Evolutionary conservation across 257 asterid species (phyloP).

Genomic region (Fraxinus anomala): DNA sequence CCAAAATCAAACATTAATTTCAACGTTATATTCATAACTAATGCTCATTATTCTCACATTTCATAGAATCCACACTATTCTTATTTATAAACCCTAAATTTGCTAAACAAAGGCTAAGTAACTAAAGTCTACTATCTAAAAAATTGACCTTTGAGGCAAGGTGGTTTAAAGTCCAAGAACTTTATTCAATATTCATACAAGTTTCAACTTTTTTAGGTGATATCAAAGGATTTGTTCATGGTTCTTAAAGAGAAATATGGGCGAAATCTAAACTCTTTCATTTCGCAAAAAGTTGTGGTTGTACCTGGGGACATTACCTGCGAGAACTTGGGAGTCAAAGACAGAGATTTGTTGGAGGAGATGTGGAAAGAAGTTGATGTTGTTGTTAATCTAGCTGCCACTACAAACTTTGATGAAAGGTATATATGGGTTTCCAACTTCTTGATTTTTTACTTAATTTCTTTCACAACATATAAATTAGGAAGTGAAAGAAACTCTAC

Average conservation of each 20-base stretch:
- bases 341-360: conserved; percentile 49
- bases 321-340: conserved; percentile 75
- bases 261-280: conserved; percentile 33
- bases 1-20: too few species aligned
- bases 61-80: too few species aligned
- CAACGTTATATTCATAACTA: too few species aligned
- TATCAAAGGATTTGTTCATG: conserved; percentile 68
- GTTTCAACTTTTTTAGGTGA: conserved; percentile 36
- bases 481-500: background rate
- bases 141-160: background rate
- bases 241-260: conserved; percentile 65
- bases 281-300: conserved; percentile 51
- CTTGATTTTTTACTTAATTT: background rate
- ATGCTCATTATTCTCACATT: too few species aligned
- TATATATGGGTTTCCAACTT: conserved; percentile 9
- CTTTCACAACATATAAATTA: background rate
- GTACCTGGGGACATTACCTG: conserved; percentile 78
- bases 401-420: conserved; percentile 93
- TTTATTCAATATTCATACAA: too few species aligned
- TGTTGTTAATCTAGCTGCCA: conserved; percentile 88
- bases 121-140: too few species aligned
- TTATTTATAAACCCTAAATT: too few species aligned
- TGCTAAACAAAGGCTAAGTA: too few species aligned
- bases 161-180: background rate
- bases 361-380: conserved; percentile 73